Conservation (phyloP, 345 rosid genomes). For the Nephelium lappaceum region DNA sequence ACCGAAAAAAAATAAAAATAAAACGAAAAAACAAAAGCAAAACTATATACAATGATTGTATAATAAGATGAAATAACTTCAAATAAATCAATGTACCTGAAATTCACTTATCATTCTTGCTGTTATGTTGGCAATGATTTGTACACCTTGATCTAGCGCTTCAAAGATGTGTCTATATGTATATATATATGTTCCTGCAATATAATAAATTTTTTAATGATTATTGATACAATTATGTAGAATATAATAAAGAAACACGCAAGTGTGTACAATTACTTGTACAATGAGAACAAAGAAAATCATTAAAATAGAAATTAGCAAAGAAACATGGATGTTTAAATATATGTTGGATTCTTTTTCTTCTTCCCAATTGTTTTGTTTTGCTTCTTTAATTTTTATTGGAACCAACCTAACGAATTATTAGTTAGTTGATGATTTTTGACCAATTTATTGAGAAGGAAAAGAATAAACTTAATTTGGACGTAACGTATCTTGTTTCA, state of each 20-base stretch:
- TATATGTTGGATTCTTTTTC: neutral
- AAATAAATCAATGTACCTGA: conserved; percentile 2
- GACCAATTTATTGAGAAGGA: neutral
- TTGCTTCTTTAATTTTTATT: neutral
- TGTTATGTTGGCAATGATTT: neutral
- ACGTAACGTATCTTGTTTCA: no score
- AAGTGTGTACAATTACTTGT: neutral
- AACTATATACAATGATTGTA: neutral
- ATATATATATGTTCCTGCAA: neutral
- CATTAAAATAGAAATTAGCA: neutral
- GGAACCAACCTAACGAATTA: neutral
- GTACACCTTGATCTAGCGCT: no score
- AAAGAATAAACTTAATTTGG: no score
- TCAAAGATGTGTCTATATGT: no score
- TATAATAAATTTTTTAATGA: neutral
- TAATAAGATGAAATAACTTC: neutral
- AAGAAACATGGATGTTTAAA: neutral
- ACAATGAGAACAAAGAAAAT: neutral
- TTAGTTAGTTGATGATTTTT: neutral
- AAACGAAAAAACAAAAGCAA: no score
- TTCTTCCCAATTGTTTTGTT: neutral
- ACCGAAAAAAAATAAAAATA: neutral
- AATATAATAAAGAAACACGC: no score
- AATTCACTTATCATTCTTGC: conserved; percentile 4
- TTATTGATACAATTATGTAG: neutral